A percentile compares a stretch with the other conserved stretches of the same genome.
Conservation (phyloP, 192 early-diverging fungal species). For the Podila epigama region DNA sequence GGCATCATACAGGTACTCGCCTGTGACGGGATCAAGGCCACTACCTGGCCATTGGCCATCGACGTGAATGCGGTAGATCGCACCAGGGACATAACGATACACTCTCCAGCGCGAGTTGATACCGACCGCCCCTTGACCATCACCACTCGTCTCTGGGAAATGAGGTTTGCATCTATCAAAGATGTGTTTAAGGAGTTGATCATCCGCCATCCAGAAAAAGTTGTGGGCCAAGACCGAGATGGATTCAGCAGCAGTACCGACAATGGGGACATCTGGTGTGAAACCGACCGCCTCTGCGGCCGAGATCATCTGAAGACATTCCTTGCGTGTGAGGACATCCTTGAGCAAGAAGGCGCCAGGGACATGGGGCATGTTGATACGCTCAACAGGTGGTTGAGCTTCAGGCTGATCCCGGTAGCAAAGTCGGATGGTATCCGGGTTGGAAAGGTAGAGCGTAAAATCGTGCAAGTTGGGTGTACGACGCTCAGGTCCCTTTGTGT, state of each 20-base stretch:
- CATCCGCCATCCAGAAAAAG: constrained; percentile 74
- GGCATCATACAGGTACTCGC: constrained; percentile 68
- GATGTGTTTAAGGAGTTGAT: constrained; percentile 57
- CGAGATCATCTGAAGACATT: constrained; percentile 65
- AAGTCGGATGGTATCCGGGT: constrained; percentile 57
- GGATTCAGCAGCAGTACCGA: constrained; percentile 58
- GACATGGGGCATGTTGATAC: constrained; percentile 60
- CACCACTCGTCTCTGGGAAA: constrained; percentile 58
- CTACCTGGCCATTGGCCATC: constrained; percentile 75
- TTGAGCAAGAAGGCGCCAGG: constrained; percentile 64
- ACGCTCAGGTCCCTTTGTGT: constrained; percentile 63
- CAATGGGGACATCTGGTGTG: constrained; percentile 67
- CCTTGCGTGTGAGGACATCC: constrained; percentile 58
- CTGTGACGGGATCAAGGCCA: constrained; percentile 57
- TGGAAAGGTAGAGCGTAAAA: constrained; percentile 64
- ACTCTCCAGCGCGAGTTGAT: constrained; percentile 70
- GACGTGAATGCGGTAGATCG: constrained; percentile 71
- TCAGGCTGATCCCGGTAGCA: constrained; percentile 13
- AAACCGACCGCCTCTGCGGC: constrained; percentile 68
- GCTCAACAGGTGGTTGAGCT: constrained; percentile 38
- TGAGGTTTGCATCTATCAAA: constrained; percentile 56
- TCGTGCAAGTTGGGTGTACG: constrained; percentile 66
- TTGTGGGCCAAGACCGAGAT: constrained; percentile 68
- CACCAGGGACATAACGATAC: constrained; percentile 71
- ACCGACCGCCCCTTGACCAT: constrained; percentile 51